Percentiles rank a stretch among this genome's conserved stretches.
phyloP scores from a whole-genome alignment of 176 grass and related monocot species.

The Carex cristatella region DNA sequence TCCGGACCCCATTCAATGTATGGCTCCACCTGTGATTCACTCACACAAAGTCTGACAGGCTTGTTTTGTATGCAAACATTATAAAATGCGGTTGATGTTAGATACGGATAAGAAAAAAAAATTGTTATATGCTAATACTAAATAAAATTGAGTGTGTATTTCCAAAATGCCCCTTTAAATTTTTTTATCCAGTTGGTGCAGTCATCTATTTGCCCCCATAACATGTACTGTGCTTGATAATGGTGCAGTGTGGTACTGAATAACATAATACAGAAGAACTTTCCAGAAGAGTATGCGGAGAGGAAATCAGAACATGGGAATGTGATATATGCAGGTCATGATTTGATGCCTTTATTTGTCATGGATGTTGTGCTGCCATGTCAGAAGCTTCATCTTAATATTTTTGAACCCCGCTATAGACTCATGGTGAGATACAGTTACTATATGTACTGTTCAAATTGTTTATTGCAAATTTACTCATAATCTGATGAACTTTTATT shows the following conservation, averaged over 20 bases:
- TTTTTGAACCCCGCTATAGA: slow-evolving; percentile 99
- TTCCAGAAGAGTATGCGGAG: slow-evolving; percentile 87
- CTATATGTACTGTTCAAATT: background rate
- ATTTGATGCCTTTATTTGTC: slow-evolving; percentile 98
- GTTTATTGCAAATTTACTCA: slow-evolving; percentile 24
- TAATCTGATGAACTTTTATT: slow-evolving; percentile 20
- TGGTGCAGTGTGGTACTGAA: slow-evolving; percentile 85
- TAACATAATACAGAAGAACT: slow-evolving; percentile 91
- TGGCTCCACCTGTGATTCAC: background rate
- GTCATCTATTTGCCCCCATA: slow-evolving; percentile 20
- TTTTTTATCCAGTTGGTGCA: slow-evolving; percentile 13
- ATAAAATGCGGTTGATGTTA: background rate
- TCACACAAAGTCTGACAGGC: background rate
- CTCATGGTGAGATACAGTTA: slow-evolving; percentile 62
- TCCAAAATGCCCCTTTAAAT: background rate
- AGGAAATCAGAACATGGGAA: slow-evolving; percentile 84
- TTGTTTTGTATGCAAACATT: background rate
- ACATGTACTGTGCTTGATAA: slow-evolving; percentile 5
- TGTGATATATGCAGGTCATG: slow-evolving; percentile 68
- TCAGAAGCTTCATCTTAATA: slow-evolving; percentile 95
- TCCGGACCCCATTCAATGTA: no score
- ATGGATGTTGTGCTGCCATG: slow-evolving; percentile 97
- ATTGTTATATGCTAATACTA: background rate
- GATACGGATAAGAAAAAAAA: background rate
- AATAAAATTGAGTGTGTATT: background rate